Percentiles rank a stretch among this genome's conserved stretches.
Conservation (phyloP, 2,329 filamentous ascomycete species). For the Venturia effusa region DNA sequence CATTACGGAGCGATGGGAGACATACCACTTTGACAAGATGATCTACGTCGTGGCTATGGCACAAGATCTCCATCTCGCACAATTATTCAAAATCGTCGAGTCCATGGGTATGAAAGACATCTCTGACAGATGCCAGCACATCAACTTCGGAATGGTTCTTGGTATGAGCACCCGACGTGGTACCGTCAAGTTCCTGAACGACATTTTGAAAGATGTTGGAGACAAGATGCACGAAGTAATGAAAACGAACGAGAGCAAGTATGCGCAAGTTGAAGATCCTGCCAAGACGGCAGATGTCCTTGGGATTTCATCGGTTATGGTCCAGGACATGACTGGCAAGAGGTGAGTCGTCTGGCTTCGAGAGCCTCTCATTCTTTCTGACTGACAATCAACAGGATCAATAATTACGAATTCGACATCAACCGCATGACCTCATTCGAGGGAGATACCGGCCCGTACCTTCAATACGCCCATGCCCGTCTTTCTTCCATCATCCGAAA, state of each 20-base stretch:
- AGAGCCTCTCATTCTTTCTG: neutral
- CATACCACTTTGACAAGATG: slow-evolving; percentile 53
- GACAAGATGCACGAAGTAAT: slow-evolving; percentile 99
- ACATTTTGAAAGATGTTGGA: slow-evolving; percentile 48
- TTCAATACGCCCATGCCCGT: slow-evolving; percentile 69
- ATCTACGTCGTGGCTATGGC: slow-evolving; percentile 56
- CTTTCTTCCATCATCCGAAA: slow-evolving; percentile 51
- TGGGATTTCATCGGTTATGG: slow-evolving; percentile 92
- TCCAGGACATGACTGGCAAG: slow-evolving; percentile 96
- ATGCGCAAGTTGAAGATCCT: slow-evolving; percentile 77
- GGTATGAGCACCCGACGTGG: slow-evolving; percentile 56
- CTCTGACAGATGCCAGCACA: slow-evolving; percentile 47
- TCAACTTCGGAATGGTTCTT: slow-evolving; percentile 57
- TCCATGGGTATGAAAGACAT: slow-evolving; percentile 51
- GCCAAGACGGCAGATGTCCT: slow-evolving; percentile 73
- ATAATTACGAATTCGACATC: slow-evolving; percentile 65
- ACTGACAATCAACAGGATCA: slow-evolving; percentile 32
- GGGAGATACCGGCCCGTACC: slow-evolving; percentile 67
- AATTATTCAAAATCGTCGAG: slow-evolving; percentile 55
- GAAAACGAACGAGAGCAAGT: slow-evolving; percentile 83
- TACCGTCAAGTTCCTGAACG: slow-evolving; percentile 34
- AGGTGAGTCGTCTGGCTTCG: slow-evolving; percentile 39
- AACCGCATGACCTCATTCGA: slow-evolving; percentile 73
- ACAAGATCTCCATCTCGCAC: slow-evolving; percentile 53
- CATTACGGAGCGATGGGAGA: slow-evolving; percentile 45